These are phyloP conservation scores for Polytrichum commune DNA, from an alignment of 225 moss, liverwort and hornwort genomes.

Conservation along the genomic window DNA sequence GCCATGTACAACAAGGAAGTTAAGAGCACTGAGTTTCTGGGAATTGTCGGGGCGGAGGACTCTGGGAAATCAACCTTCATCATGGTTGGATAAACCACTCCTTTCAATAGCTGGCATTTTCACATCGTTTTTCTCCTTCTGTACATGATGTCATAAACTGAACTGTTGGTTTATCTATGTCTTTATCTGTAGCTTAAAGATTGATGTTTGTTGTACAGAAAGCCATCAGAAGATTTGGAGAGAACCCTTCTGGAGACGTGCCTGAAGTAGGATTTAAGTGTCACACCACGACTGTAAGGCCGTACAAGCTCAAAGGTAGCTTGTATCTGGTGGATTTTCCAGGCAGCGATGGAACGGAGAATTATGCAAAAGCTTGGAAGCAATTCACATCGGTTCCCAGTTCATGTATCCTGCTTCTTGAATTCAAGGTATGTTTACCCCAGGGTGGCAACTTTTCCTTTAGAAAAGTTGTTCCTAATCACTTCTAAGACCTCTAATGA, in stretches of 20 bases:
- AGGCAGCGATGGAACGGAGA: conserved; percentile 6
- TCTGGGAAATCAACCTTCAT: conserved; percentile 7
- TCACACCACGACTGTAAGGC: not conserved
- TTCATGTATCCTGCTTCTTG: conserved; percentile 11
- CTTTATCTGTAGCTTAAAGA: no score
- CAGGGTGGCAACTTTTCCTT: no score
- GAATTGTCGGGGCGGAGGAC: conserved; percentile 3
- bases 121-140: no score
- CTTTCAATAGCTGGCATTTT: no score
- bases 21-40: not conserved
- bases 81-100: not conserved
- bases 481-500: no score
- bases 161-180: no score
- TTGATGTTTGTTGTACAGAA: conserved; percentile 7
- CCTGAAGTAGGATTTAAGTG: not conserved
- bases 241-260: not conserved
- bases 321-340: conserved; percentile 17
- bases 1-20: not conserved
- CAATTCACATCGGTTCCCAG: conserved; percentile 14
- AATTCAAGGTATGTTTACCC: conserved; percentile 13
- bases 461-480: no score
- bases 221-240: not conserved
- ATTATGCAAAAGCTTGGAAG: conserved; percentile 11
- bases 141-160: no score
- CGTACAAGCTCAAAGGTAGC: not conserved